A percentile compares a stretch with the other conserved stretches of the same genome.
Conservation (phyloP, 2,329 filamentous ascomycete species). For the Penicillium sp. region DNA sequence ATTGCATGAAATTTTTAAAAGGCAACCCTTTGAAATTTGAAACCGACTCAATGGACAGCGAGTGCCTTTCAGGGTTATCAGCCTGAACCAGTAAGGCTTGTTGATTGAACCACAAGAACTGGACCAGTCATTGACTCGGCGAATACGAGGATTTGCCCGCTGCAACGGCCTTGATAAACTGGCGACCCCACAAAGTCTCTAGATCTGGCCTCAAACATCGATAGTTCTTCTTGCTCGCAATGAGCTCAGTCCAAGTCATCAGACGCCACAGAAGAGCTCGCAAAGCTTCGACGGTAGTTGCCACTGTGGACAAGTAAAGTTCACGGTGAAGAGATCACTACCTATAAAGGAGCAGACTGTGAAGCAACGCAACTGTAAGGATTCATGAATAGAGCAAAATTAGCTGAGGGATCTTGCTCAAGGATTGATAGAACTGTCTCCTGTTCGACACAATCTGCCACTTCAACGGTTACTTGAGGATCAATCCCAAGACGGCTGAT, state of each 20-base stretch:
- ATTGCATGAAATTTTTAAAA: not conserved
- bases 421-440: no score
- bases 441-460: constrained; percentile 36
- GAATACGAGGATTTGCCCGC: not conserved
- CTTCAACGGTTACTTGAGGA: constrained; percentile 36
- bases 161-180: not conserved
- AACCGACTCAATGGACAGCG: not conserved
- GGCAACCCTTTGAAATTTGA: not conserved
- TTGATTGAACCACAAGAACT: not conserved
- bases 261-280: not conserved
- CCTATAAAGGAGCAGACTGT: constrained; percentile 25
- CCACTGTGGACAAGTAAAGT: constrained; percentile 30
- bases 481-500: constrained; percentile 31
- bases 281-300: constrained; percentile 22
- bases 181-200: not conserved
- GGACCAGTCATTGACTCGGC: not conserved
- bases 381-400: not conserved
- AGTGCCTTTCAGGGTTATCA: not conserved
- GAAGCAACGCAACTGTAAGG: constrained; percentile 27
- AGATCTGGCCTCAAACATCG: not conserved
- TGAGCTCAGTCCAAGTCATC: no score
- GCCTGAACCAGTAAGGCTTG: not conserved
- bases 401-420: not conserved
- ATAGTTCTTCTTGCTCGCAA: not conserved
- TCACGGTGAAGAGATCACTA: constrained; percentile 21